phyloP scores from a whole-genome alignment of 208 protist species.

The Acanthamoeba royreba region DNA sequence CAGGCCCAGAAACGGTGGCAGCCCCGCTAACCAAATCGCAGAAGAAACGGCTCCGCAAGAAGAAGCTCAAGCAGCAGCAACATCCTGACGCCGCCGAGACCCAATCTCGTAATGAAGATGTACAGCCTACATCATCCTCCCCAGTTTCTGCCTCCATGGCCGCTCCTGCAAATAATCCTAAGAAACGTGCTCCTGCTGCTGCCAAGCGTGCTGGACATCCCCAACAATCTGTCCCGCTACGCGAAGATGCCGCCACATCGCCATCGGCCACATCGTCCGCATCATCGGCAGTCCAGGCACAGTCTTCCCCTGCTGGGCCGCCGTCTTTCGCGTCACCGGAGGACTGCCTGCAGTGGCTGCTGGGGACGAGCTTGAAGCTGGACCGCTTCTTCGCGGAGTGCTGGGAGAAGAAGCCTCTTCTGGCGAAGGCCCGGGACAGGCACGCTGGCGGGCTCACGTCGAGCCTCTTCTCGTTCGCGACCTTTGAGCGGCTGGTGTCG shows the following conservation, averaged over 20 bases:
- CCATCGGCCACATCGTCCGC: too few relatives aligned
- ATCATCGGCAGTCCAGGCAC: too few relatives aligned
- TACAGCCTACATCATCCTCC: background rate
- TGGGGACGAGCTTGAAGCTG: background rate
- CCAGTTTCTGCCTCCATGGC: background rate
- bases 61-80: background rate
- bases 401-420: slow-evolving; percentile 49
- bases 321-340: background rate
- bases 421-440: background rate
- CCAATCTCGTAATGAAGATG: too few relatives aligned
- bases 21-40: background rate
- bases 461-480: slow-evolving; percentile 28
- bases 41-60: background rate
- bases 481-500: background rate
- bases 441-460: background rate
- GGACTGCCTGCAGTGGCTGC: slow-evolving; percentile 16
- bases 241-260: too few relatives aligned
- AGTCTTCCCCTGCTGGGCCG: too few relatives aligned
- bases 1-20: background rate
- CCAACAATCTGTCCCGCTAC: too few relatives aligned
- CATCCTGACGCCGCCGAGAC: background rate
- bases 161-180: background rate
- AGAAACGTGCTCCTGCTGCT: background rate
- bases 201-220: background rate
- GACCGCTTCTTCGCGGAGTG: background rate